A percentile compares a stretch with the other conserved stretches of the same genome.
Conservation (phyloP, 176 grass and related monocot genomes). For the Hordeum marinum region DNA sequence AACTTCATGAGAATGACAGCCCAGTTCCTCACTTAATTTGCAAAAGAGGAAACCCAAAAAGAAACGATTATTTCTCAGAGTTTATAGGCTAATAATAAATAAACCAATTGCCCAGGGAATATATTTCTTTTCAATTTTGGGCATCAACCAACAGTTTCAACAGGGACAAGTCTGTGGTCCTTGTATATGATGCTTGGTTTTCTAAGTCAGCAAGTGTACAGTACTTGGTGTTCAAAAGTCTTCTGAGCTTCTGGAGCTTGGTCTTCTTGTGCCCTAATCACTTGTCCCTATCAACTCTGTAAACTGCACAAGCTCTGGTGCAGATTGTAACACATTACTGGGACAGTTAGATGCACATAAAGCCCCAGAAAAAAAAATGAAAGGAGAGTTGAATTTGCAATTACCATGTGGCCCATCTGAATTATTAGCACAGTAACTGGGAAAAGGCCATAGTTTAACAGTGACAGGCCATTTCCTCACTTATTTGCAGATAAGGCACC, state of each 20-base stretch:
- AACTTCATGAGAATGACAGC: neutral
- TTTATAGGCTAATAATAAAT: too few relatives aligned
- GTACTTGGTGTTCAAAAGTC: neutral
- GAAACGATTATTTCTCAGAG: neutral
- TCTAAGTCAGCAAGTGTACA: neutral
- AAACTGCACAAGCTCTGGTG: neutral
- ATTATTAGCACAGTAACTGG: neutral
- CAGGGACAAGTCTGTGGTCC: neutral
- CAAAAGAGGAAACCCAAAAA: neutral
- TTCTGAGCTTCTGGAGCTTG: neutral
- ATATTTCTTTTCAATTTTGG: neutral
- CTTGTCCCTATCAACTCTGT: neutral
- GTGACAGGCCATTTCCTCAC: neutral
- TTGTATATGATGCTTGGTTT: neutral
- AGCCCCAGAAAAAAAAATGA: neutral
- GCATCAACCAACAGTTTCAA: neutral
- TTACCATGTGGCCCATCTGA: neutral
- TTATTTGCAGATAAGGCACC: neutral
- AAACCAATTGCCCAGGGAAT: too few relatives aligned
- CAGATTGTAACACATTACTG: neutral
- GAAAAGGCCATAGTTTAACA: neutral
- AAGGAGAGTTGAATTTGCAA: neutral
- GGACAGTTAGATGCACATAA: neutral
- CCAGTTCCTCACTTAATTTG: neutral
- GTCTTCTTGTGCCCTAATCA: neutral